Evolutionary conservation across 2,329 filamentous ascomycete species (phyloP), one percentile per base, ranked within the genome.

Genomic region (Diaporthe sp.): DNA sequence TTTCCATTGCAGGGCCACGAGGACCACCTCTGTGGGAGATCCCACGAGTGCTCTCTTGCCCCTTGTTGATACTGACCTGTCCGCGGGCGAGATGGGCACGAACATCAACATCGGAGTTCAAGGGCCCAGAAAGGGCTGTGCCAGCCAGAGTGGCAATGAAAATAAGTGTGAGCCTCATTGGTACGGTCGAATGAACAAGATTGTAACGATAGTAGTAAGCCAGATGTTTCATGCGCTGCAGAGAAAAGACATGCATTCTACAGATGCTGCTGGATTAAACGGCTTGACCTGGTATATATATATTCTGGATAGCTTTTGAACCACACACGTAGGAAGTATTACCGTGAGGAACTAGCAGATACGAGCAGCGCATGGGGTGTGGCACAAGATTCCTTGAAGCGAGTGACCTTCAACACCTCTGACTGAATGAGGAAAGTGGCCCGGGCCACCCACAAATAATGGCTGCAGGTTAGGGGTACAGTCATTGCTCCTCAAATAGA

Each of bases 21-120:
- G 42, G 69, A 34, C 69, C 55, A 7, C 49, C 65, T 28, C 65
- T 55, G 7, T 39, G 65, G 4, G 65, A 55, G 22, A 69, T 28
- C 3, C 37, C 44, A 19, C 69, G 57, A 34, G 42, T 62, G 44
- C 31, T 49, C 58, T 61, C 53, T 51, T 58, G 31, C 53, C 57
- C 42, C 3, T 51, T 51, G n/a, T 62, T 72, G 57, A 72, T 62
- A 10, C n/a, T 59, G 34, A 51, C 70, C 4, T 34, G 22, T 4
- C 25, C 70, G 1, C 57, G 70, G 34, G 70, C 70, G 17, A 72
- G 70, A 37, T 72, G 70, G 10, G 70, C 70, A 4, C 44, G 44
- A 7, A 72, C 49, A 17, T 72, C 70, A 13, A 49, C 34, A 22
- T 72, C 70, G 15, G 70, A 72, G 44, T 12, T 19, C 9, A 72